phyloP scores from a whole-genome alignment of 768 basidiomycete genomes.

The Tulasnella sp. region DNA sequence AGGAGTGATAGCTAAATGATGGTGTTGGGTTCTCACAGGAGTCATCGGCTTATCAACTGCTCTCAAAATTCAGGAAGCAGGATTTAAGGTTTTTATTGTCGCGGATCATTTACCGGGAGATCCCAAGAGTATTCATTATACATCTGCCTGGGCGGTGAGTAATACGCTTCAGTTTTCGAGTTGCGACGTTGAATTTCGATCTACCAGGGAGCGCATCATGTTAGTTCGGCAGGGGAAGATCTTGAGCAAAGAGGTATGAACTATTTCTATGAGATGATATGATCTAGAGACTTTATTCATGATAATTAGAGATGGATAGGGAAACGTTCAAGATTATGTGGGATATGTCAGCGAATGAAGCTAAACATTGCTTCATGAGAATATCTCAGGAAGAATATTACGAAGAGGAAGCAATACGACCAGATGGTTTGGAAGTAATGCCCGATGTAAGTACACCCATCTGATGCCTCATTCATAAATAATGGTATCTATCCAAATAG shows the following conservation, averaged over 20 bases:
- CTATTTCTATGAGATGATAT: constrained; percentile 2
- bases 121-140: constrained; percentile 57
- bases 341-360: constrained; percentile 45
- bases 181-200: not conserved
- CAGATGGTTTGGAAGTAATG: constrained; percentile 17
- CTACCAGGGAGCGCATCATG: constrained; percentile 67
- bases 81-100: constrained; percentile 53
- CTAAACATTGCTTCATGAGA: constrained; percentile 52
- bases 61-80: constrained; percentile 49
- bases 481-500: not conserved
- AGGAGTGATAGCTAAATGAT: too few species aligned
- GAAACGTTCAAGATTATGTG: constrained; percentile 68
- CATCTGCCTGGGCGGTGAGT: constrained; percentile 72
- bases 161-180: not conserved
- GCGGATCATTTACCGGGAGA: constrained; percentile 64
- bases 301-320: constrained; percentile 50
- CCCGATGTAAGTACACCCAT: constrained; percentile 25
- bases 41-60: constrained; percentile 71
- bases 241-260: constrained; percentile 39
- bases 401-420: constrained; percentile 21
- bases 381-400: constrained; percentile 51
- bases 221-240: constrained; percentile 43
- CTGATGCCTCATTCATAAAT: not conserved
- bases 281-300: not conserved
- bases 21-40: constrained; percentile 41